These are phyloP conservation scores for Isatis tinctoria DNA, from an alignment of 345 rosid species.

Conservation along the genomic window DNA sequence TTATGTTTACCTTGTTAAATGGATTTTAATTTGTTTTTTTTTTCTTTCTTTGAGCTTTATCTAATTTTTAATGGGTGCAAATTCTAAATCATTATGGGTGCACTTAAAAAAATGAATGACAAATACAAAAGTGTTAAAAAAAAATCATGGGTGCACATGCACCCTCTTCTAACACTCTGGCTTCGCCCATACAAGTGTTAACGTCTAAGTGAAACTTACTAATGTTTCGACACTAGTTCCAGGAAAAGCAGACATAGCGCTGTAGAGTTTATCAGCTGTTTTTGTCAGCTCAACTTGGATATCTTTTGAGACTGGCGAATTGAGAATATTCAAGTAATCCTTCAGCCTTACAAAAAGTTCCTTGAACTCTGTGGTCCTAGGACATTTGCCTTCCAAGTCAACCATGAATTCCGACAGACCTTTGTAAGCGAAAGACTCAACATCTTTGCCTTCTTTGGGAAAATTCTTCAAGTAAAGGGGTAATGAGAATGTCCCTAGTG, in stretches of 20 bases:
- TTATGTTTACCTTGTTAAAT: no score
- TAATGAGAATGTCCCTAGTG: conserved; percentile 14
- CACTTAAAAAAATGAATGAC: no score
- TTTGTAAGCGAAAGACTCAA: conserved; percentile 2
- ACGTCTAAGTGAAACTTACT: background rate
- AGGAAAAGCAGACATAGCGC: background rate
- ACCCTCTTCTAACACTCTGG: no score
- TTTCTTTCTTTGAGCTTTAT: no score
- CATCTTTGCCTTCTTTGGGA: conserved; percentile 12
- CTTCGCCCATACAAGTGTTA: background rate
- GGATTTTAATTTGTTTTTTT: no score
- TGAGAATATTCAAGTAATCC: no score
- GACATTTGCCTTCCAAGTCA: conserved; percentile 13
- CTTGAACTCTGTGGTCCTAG: background rate
- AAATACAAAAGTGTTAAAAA: no score
- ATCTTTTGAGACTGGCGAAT: background rate
- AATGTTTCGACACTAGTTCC: background rate
- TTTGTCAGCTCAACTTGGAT: background rate
- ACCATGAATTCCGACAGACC: background rate
- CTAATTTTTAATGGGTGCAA: no score
- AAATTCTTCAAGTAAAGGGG: background rate
- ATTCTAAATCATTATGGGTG: no score
- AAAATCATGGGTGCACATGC: no score
- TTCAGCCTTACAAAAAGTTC: conserved; percentile 10
- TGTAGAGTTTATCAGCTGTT: conserved; percentile 4